A percentile compares a stretch with the other conserved stretches of the same genome.
Conservation (phyloP, 805 yeast genomes). For the Suhomyces prunicola region DNA sequence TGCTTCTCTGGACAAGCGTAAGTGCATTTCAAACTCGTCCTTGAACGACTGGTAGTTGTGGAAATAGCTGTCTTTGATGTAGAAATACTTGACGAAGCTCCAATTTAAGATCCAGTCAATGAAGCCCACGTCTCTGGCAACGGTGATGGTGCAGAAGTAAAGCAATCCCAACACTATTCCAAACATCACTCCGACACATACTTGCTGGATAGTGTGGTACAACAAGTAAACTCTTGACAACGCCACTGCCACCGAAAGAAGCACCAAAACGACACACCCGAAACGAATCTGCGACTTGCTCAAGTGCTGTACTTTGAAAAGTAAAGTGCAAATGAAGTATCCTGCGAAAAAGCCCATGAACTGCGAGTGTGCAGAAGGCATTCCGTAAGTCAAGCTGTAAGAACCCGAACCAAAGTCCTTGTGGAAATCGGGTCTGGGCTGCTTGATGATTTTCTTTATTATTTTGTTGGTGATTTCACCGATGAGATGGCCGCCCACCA, state of each 20-base stretch:
- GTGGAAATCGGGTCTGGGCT: constrained; percentile 70
- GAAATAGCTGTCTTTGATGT: constrained; percentile 60
- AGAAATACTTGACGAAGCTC: constrained; percentile 49
- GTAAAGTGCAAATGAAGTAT: constrained; percentile 47
- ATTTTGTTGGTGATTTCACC: constrained; percentile 72
- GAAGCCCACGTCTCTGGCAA: constrained; percentile 65
- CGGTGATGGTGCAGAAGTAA: constrained; percentile 52
- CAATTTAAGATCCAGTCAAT: constrained; percentile 61
- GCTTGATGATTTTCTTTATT: constrained; percentile 59
- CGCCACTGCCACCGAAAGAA: constrained; percentile 45
- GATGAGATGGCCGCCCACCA: constrained; percentile 81
- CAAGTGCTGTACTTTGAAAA: constrained; percentile 40
- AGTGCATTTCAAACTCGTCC: constrained; percentile 39
- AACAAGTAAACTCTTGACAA: constrained; percentile 72
- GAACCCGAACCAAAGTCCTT: constrained; percentile 44
- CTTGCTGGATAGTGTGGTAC: constrained; percentile 76
- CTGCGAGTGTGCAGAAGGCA: constrained; percentile 97
- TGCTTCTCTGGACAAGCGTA: constrained; percentile 1
- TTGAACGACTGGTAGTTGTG: constrained; percentile 44
- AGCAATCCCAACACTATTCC: constrained; percentile 60
- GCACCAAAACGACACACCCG: constrained; percentile 25
- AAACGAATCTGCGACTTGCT: constrained; percentile 19
- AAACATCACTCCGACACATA: constrained; percentile 62
- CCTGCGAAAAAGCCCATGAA: constrained; percentile 85
- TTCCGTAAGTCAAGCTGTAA: constrained; percentile 69